A percentile compares a stretch with the other conserved stretches of the same genome.
Conservation (phyloP, 345 rosid genomes). For the Salix brachista region DNA sequence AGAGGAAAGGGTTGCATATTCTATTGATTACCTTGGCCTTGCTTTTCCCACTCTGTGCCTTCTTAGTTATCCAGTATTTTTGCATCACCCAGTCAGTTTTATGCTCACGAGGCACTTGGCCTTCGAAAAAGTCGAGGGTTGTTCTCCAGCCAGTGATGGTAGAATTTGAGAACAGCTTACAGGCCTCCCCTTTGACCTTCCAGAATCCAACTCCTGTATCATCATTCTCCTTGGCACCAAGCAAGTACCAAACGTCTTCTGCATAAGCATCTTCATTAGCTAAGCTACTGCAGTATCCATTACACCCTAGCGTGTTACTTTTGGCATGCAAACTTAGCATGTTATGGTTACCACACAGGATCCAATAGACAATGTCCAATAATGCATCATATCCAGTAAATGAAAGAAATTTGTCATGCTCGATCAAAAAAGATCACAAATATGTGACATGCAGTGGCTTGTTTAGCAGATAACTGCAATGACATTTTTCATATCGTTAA, state of each 20-base stretch:
- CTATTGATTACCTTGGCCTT: slow-evolving; percentile 28
- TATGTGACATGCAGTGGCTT: background rate
- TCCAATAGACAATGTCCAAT: background rate
- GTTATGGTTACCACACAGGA: background rate
- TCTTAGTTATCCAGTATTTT: slow-evolving; percentile 29
- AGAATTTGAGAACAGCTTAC: slow-evolving; percentile 31
- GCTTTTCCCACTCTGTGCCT: slow-evolving; percentile 20
- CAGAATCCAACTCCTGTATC: slow-evolving; percentile 28
- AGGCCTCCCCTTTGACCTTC: slow-evolving; percentile 39
- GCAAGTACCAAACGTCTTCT: slow-evolving; percentile 39
- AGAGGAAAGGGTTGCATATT: background rate
- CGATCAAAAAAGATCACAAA: background rate
- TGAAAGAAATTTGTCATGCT: background rate
- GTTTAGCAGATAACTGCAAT: background rate
- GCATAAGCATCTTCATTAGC: background rate
- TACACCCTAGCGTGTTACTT: background rate
- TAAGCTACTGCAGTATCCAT: background rate
- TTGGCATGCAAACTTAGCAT: background rate
- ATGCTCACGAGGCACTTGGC: slow-evolving; percentile 22
- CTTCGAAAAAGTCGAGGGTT: slow-evolving; percentile 34
- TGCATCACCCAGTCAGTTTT: slow-evolving; percentile 48
- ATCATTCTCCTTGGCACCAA: slow-evolving; percentile 18
- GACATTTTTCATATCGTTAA: background rate
- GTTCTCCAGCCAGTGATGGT: slow-evolving; percentile 42
- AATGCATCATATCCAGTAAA: too few relatives aligned